Evolutionary conservation across 768 basidiomycete species (phyloP).

Genomic region (Lyophyllum decastes): DNA sequence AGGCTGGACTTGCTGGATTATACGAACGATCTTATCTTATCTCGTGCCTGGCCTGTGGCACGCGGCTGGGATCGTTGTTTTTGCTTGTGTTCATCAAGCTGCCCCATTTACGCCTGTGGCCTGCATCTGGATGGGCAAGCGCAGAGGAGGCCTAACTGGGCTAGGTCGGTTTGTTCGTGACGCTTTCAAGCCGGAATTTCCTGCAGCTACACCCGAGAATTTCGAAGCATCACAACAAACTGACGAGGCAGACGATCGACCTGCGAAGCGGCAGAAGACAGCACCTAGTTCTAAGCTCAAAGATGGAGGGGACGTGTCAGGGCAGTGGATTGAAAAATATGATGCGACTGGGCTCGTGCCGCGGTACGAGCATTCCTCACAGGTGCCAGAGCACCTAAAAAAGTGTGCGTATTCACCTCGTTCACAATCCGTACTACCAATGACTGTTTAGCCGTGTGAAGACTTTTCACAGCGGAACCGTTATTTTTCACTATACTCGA

Average conservation of each 20-base stretch:
- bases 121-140: conserved; percentile 29
- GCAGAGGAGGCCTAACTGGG: conserved; percentile 42
- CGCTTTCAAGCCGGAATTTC: conserved; percentile 30
- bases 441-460: conserved; percentile 29
- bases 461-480: conserved; percentile 87
- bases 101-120: too few species aligned
- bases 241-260: conserved; percentile 16
- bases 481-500: conserved; percentile 76
- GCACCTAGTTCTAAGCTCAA: conserved; percentile 16
- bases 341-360: conserved; percentile 78
- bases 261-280: conserved; percentile 38
- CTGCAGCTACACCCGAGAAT: neutral
- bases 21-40: too few species aligned
- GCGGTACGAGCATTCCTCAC: conserved; percentile 57
- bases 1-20: too few species aligned
- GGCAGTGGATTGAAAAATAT: conserved; percentile 41
- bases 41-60: neutral
- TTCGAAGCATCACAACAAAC: neutral
- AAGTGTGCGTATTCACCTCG: conserved; percentile 64
- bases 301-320: conserved; percentile 17
- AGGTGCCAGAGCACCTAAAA: conserved; percentile 77
- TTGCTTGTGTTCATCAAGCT: too few species aligned
- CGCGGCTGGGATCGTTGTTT: neutral
- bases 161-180: conserved; percentile 44
- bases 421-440: neutral